phyloP scores from a whole-genome alignment of 495 filamentous ascomycete species.

The Barbatosphaeria neglecta region DNA sequence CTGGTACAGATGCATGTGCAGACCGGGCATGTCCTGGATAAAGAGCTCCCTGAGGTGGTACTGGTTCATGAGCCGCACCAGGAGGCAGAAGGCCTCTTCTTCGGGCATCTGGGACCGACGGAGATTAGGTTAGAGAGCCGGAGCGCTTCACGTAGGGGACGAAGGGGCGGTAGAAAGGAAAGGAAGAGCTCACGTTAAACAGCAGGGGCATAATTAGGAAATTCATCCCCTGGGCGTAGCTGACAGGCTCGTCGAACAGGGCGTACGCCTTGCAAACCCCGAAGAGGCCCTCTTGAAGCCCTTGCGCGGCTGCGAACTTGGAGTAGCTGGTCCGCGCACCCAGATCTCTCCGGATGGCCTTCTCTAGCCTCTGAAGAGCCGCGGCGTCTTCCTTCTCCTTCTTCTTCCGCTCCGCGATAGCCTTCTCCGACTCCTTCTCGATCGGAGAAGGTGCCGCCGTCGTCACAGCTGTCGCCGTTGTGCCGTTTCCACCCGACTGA shows the following conservation, averaged over 20 bases:
- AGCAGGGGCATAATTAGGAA: conserved; percentile 96
- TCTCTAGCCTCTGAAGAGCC: conserved; percentile 72
- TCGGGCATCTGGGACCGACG: no score
- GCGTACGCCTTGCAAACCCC: conserved; percentile 97
- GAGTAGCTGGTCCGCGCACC: conserved; percentile 92
- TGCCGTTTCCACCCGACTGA: conserved; percentile 51
- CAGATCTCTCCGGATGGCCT: conserved; percentile 77
- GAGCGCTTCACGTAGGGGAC: no score
- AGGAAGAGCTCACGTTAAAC: conserved; percentile 62
- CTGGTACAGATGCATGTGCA: conserved; percentile 87
- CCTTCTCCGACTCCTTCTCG: conserved; percentile 53
- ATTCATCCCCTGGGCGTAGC: conserved; percentile 98
- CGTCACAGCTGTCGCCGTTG: not conserved
- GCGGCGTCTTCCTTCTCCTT: conserved; percentile 65
- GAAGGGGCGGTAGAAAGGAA: not conserved
- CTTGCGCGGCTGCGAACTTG: conserved; percentile 77
- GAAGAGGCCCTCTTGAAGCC: conserved; percentile 88
- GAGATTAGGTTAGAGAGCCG: no score
- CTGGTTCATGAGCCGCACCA: conserved; percentile 93
- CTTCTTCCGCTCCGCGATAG: conserved; percentile 55
- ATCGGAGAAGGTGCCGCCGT: conserved; percentile 39
- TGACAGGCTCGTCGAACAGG: conserved; percentile 84
- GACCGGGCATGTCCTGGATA: conserved; percentile 88
- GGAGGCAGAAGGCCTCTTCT: conserved; percentile 87
- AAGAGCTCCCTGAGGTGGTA: conserved; percentile 91